Conservation (phyloP, 2,329 filamentous ascomycete species). For the Cadophora sp. region DNA sequence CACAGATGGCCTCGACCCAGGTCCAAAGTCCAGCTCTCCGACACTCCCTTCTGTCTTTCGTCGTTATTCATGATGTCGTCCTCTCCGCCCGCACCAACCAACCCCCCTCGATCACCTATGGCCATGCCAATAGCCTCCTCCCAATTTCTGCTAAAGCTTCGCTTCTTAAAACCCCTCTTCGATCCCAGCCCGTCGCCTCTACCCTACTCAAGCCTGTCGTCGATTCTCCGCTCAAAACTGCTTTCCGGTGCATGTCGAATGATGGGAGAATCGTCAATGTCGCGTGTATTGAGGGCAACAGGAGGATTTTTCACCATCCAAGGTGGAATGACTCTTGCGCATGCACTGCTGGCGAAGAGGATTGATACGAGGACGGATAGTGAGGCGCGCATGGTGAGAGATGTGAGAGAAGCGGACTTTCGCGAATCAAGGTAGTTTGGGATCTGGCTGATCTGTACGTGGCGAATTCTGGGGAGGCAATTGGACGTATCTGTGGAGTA, state of each 20-base stretch:
- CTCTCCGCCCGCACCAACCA: not conserved
- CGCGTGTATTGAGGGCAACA: slow-evolving; percentile 1
- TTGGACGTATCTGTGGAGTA: not conserved
- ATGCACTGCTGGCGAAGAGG: slow-evolving; percentile 19
- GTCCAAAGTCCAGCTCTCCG: not conserved
- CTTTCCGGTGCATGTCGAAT: slow-evolving; percentile 11
- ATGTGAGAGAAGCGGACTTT: not conserved
- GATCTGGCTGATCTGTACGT: not conserved
- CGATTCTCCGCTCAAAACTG: slow-evolving; percentile 11
- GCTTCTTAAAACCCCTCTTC: not conserved
- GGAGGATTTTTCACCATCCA: slow-evolving; percentile 19
- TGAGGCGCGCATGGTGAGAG: slow-evolving; percentile 27
- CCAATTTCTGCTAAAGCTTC: not conserved
- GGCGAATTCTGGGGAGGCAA: not conserved
- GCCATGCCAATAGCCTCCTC: not conserved
- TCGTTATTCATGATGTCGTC: not conserved
- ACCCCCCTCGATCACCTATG: too few relatives aligned
- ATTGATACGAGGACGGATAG: slow-evolving; percentile 9
- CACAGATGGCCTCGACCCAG: not conserved
- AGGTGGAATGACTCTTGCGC: slow-evolving; percentile 29
- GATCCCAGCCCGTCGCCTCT: not conserved
- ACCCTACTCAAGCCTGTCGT: slow-evolving; percentile 5
- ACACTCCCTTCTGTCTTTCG: not conserved
- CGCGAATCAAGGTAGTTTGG: not conserved
- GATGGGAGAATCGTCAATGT: not conserved